Conservation (phyloP, 2,329 filamentous ascomycete genomes). For the Bipolaris sorokiniana region DNA sequence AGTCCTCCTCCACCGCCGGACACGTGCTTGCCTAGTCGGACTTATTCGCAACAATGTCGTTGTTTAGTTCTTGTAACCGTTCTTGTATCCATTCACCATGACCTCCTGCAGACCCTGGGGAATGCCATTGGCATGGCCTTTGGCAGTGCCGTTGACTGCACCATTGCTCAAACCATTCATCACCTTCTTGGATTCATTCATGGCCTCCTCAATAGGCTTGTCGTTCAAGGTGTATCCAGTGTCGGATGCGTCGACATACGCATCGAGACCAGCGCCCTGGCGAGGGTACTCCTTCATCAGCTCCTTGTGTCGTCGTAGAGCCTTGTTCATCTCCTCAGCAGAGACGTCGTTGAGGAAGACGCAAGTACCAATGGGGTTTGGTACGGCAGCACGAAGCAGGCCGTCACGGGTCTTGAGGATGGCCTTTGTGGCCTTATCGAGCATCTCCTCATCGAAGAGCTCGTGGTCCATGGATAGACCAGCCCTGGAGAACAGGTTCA, state of each 20-base stretch:
- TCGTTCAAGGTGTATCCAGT: slow-evolving; percentile 65
- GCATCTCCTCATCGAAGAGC: slow-evolving; percentile 68
- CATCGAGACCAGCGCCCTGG: slow-evolving; percentile 69
- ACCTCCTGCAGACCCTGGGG: slow-evolving; percentile 31
- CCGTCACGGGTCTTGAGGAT: slow-evolving; percentile 76
- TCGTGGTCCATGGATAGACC: slow-evolving; percentile 75
- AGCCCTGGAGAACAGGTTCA: slow-evolving; percentile 72
- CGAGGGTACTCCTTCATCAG: slow-evolving; percentile 68
- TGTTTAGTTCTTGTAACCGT: slow-evolving; percentile 40
- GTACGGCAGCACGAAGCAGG: slow-evolving; percentile 70
- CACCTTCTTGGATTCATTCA: slow-evolving; percentile 27
- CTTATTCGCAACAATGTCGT: slow-evolving; percentile 18
- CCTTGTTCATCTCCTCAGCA: slow-evolving; percentile 65
- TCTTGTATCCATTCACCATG: slow-evolving; percentile 41
- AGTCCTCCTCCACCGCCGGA: slow-evolving; percentile 10
- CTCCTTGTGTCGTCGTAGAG: slow-evolving; percentile 68
- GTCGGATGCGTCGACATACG: slow-evolving; percentile 72
- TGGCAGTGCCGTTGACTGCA: slow-evolving; percentile 27
- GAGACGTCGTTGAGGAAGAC: slow-evolving; percentile 72
- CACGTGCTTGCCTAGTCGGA: slow-evolving; percentile 22
- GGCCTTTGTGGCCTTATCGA: slow-evolving; percentile 69
- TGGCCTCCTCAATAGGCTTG: slow-evolving; percentile 44
- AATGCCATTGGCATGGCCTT: slow-evolving; percentile 28
- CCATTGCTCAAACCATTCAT: slow-evolving; percentile 36
- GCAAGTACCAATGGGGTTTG: slow-evolving; percentile 70